These are phyloP conservation scores for Dysphania ambrosioides DNA, from an alignment of 148 eudicot genomes.

Conservation along the genomic window DNA sequence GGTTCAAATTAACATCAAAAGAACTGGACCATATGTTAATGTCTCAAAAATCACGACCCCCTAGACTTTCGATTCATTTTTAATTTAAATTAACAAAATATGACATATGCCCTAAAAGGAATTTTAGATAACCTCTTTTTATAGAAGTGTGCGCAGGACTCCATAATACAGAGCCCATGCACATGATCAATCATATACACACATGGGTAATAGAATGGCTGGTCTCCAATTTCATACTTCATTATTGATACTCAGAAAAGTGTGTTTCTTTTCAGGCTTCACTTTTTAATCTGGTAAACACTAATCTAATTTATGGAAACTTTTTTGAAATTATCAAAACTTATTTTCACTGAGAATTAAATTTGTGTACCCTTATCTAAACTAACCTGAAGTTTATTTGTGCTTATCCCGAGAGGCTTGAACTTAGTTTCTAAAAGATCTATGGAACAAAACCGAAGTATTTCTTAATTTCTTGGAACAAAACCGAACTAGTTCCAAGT, in stretches of 20 bases:
- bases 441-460: background rate
- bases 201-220: background rate
- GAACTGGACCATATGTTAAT: background rate
- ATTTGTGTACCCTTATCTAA: background rate
- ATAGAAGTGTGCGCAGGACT: background rate
- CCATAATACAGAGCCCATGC: background rate
- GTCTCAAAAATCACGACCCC: background rate
- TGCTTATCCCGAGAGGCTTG: too few relatives aligned
- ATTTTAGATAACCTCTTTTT: background rate
- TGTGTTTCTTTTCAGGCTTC: background rate
- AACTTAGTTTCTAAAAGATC: background rate
- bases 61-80: too few relatives aligned
- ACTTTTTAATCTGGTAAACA: background rate
- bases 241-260: background rate
- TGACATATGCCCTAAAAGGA: background rate
- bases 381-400: too few relatives aligned
- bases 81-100: background rate
- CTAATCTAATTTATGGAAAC: too few relatives aligned
- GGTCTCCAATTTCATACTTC: background rate
- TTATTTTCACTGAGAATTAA: too few relatives aligned
- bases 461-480: background rate
- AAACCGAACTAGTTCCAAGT: background rate
- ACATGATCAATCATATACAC: background rate
- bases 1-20: background rate
- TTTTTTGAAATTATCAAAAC: too few relatives aligned